A percentile compares a stretch with the other conserved stretches of the same genome.
Evolutionary conservation across 1,139 yeast genomes (phyloP).

Genomic region (Candida mesenterica): DNA sequence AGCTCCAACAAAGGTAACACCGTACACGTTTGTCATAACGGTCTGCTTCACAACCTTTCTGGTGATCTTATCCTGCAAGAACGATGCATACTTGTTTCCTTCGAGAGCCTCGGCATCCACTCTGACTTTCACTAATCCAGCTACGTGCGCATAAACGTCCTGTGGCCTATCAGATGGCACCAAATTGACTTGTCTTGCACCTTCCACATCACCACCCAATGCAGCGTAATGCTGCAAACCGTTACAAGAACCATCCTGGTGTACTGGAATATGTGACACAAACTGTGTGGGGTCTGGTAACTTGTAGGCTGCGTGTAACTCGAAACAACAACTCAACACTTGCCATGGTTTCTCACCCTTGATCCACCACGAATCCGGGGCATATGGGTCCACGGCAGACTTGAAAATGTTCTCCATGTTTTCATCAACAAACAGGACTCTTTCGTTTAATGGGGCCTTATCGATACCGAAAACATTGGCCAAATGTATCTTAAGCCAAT

Average conservation of each 20-base stretch:
- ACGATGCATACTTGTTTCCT: constrained; percentile 52
- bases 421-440: constrained; percentile 70
- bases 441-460: constrained; percentile 74
- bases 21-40: constrained; percentile 98
- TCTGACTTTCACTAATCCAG: constrained; percentile 62
- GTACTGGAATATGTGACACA: constrained; percentile 83
- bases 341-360: constrained; percentile 96
- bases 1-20: constrained; percentile 95
- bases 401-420: constrained; percentile 60
- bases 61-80: constrained; percentile 61
- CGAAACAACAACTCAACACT: constrained; percentile 82
- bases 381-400: constrained; percentile 69
- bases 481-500: constrained; percentile 87
- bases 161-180: constrained; percentile 82
- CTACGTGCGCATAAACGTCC: constrained; percentile 86
- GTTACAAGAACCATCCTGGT: constrained; percentile 97
- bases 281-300: constrained; percentile 72
- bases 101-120: constrained; percentile 60
- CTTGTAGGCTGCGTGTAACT: constrained; percentile 68
- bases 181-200: constrained; percentile 90
- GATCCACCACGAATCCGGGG: constrained; percentile 71
- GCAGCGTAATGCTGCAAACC: constrained; percentile 99
- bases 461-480: constrained; percentile 89
- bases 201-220: constrained; percentile 91
- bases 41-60: constrained; percentile 95